Evolutionary conservation across 148 eudicot species (phyloP).

Genomic region (Camellia granthamiana): DNA sequence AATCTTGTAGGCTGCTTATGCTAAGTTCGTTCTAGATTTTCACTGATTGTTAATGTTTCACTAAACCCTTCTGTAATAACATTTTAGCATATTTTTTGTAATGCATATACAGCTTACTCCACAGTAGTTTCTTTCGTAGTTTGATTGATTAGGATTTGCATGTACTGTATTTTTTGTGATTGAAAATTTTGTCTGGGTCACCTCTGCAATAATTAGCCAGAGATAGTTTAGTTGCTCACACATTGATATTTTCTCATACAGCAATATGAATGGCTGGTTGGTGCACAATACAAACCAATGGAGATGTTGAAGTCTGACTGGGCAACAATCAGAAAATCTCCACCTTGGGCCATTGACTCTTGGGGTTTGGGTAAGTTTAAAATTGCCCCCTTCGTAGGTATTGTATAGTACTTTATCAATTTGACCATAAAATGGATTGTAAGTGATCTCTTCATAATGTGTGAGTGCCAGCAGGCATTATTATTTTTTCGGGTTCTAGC

Average conservation of each 20-base stretch:
- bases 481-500: background rate
- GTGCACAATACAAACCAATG: constrained; percentile 89
- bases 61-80: background rate
- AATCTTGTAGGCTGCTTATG: background rate
- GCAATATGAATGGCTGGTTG: constrained; percentile 98
- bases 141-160: background rate
- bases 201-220: background rate
- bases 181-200: constrained; percentile 3
- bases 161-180: background rate
- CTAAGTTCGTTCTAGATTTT: background rate
- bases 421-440: background rate
- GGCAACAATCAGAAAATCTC: constrained; percentile 76
- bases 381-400: constrained; percentile 9
- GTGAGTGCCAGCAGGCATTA: background rate
- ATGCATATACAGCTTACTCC: background rate
- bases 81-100: background rate
- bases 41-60: background rate
- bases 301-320: constrained; percentile 89
- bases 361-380: constrained; percentile 91
- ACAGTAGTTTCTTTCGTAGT: background rate
- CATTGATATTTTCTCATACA: constrained; percentile 28
- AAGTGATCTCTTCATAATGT: background rate
- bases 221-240: constrained; percentile 12
- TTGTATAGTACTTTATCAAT: background rate
- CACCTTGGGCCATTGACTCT: constrained; percentile 96